Conservation (phyloP, 139 green algal species). For the Mychonastes homosphaera region DNA sequence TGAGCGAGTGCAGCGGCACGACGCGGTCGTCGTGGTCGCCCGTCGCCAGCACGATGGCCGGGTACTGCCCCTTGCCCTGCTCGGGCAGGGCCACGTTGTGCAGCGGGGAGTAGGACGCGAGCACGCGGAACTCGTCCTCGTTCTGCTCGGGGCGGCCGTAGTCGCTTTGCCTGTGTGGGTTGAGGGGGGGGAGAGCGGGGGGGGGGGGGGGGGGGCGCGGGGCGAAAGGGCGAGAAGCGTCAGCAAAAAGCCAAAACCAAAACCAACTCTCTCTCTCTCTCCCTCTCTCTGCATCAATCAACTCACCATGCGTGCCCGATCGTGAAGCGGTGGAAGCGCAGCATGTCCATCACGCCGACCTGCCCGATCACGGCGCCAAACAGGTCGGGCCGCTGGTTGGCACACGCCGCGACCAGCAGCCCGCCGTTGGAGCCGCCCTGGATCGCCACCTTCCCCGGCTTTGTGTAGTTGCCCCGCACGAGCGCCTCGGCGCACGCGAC, state of each 20-base stretch:
- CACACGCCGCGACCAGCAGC: conserved; percentile 81
- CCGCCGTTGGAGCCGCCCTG: conserved; percentile 83
- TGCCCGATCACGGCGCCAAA: conserved; percentile 35
- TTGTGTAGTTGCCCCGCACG: conserved; percentile 41
- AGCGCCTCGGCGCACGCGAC: conserved; percentile 65
- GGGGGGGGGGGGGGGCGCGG: no score
- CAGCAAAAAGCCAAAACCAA: no score
- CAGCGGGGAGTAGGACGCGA: conserved; percentile 70
- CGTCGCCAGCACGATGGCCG: conserved; percentile 71
- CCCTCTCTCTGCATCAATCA: no score
- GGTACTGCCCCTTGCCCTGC: conserved; percentile 56
- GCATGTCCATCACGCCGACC: conserved; percentile 89
- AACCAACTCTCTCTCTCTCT: no score
- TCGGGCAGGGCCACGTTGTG: conserved; percentile 76
- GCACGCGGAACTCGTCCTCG: conserved; percentile 48
- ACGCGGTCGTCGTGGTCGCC: conserved; percentile 67
- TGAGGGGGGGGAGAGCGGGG: no score
- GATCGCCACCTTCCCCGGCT: conserved; percentile 53
- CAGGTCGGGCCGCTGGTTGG: conserved; percentile 88
- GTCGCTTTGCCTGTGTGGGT: no score
- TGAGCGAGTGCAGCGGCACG: conserved; percentile 77
- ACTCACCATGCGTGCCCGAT: conserved; percentile 77
- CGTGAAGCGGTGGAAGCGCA: conserved; percentile 93
- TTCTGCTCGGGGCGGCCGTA: conserved; percentile 77
- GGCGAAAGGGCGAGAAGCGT: no score